Evolutionary conservation across 1,284 basidiomycete genomes (phyloP).

Genomic region (Ustilago nuda): DNA sequence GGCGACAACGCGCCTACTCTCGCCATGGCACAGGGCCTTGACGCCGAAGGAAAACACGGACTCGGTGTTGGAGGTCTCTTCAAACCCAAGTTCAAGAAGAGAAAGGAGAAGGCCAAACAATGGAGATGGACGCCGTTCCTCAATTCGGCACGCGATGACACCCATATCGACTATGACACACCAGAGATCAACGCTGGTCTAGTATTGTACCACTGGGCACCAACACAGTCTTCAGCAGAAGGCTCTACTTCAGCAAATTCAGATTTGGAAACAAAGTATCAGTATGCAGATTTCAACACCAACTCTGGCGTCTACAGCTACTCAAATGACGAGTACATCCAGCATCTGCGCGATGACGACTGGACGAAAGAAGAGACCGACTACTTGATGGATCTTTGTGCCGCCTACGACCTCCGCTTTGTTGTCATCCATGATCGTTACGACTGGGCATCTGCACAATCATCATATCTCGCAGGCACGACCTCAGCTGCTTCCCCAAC

Average conservation of each 20-base stretch:
- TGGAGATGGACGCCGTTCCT: slow-evolving; percentile 63
- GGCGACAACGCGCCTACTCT: slow-evolving; percentile 89
- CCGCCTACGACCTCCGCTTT: slow-evolving; percentile 89
- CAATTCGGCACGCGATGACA: slow-evolving; percentile 62
- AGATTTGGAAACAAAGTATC: slow-evolving; percentile 69
- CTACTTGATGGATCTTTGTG: slow-evolving; percentile 85
- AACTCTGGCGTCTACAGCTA: slow-evolving; percentile 80
- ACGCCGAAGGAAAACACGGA: slow-evolving; percentile 38
- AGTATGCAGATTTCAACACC: slow-evolving; percentile 84
- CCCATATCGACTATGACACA: slow-evolving; percentile 38
- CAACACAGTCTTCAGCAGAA: slow-evolving; percentile 12
- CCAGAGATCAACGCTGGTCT: slow-evolving; percentile 53
- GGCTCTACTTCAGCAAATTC: slow-evolving; percentile 8
- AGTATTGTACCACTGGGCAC: slow-evolving; percentile 63
- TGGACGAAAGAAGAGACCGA: slow-evolving; percentile 97
- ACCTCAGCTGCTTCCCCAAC: not conserved
- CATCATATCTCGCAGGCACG: slow-evolving; percentile 19
- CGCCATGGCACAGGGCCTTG: slow-evolving; percentile 52
- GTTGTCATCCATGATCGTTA: slow-evolving; percentile 92
- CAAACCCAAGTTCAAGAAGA: slow-evolving; percentile 87
- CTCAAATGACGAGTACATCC: slow-evolving; percentile 89
- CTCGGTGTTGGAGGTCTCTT: slow-evolving; percentile 70
- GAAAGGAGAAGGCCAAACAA: slow-evolving; percentile 73
- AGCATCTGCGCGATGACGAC: slow-evolving; percentile 81
- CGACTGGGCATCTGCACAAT: slow-evolving; percentile 72